Base-by-base conservation (phyloP, 2,329 filamentous ascomycete species). In the Fusarium pilosicola region DNA sequence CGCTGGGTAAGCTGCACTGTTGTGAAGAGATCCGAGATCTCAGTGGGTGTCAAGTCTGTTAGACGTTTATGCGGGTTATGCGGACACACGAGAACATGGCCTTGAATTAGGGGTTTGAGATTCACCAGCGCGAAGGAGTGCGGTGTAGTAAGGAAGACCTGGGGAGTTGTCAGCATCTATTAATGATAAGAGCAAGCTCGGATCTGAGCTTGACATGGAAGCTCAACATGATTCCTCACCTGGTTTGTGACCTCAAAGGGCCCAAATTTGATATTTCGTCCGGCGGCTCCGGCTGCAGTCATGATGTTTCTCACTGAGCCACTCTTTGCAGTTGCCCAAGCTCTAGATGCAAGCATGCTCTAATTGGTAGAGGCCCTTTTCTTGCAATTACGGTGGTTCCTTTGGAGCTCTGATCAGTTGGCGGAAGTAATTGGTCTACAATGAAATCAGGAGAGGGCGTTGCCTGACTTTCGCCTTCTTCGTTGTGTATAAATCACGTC, bases 31-130 rank as follows among this genome's bases (percentile, higher is more conserved):
- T 99, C 96, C 34, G 85, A 83, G 36, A 94, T 89, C 84, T 98
- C 95, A 24, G 86, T 85, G 1, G 87, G 77, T 0, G 90, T 89
- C 54, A 98, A 89, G 80, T 97, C 93, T 58, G 91, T 89, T 63
- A 98, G 88, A 56, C 94, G 93, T 54, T 88, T 89, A 75, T 95
- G 92, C 34, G 86, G 84, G 39, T 87, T 87, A 26, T 90, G 88
- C 1, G 96, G 94, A 74, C 93, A 97, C 70, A 99, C 89, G 38
- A 99, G 93, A 70, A 98, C 92, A 85, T 99, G 96, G 65, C 96
- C 96, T 0, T 95, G 95, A 4, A 98, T 88, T 42, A 99, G 89
- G 30, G 96, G 96, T 84, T 97, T 98, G 81, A 98, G 90, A 84
- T 99, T 99, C 65, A 98, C 95, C 71, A 98, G 88, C 61, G 94